phyloP scores from a whole-genome alignment of 2,329 filamentous ascomycete genomes.

The Ophiostoma sp. region DNA sequence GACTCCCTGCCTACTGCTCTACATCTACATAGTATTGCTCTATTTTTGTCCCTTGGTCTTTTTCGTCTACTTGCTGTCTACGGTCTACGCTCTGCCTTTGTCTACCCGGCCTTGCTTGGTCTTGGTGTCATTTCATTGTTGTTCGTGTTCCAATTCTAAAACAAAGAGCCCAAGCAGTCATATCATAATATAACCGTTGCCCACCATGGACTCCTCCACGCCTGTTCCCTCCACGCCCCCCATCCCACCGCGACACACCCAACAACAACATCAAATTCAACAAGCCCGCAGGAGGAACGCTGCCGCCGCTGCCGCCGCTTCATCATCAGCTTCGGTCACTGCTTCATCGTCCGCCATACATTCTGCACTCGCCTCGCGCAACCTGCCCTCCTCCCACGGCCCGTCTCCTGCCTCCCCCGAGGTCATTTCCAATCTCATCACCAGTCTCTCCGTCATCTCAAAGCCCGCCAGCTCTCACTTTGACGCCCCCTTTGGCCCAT shows the following conservation, averaged over 20 bases:
- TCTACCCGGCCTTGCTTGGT: constrained; percentile 5
- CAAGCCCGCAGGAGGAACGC: constrained; percentile 33
- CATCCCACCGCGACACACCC: constrained; percentile 32
- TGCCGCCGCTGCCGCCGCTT: background rate
- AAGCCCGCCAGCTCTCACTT: constrained; percentile 65
- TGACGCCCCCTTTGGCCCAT: constrained; percentile 48
- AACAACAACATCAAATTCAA: constrained; percentile 27
- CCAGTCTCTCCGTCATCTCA: constrained; percentile 62
- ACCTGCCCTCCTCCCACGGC: constrained; percentile 24
- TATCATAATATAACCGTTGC: constrained; percentile 11
- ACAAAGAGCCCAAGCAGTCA: constrained; percentile 16
- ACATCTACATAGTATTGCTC: background rate
- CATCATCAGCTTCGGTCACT: background rate
- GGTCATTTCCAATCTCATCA: constrained; percentile 65
- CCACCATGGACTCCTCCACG: constrained; percentile 26
- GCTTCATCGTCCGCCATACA: constrained; percentile 7
- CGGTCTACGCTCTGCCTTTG: background rate
- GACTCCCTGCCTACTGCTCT: background rate
- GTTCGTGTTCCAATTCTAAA: constrained; percentile 9
- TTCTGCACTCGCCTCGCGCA: constrained; percentile 18
- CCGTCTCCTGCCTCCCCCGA: constrained; percentile 44
- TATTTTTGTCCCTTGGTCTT: constrained; percentile 16
- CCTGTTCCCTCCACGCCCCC: constrained; percentile 27
- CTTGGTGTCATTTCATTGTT: constrained; percentile 4
- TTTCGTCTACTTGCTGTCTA: constrained; percentile 14